Base-by-base conservation (phyloP, 371 early-diverging fungal species). In the Apophysomyces variabilis region DNA sequence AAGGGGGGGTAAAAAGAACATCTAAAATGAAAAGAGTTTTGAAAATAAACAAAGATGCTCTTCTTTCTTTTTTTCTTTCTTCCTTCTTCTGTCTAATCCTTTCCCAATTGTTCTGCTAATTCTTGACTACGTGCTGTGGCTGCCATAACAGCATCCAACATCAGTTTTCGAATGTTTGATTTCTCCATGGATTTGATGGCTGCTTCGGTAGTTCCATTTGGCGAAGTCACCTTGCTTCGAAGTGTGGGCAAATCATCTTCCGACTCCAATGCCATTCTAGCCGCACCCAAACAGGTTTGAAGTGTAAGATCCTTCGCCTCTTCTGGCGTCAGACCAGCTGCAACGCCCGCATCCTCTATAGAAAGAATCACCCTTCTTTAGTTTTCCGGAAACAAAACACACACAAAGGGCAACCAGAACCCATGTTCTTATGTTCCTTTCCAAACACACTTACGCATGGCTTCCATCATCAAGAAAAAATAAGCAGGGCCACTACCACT, bases 401-500 rank as follows among this genome's bases (percentile, higher is more conserved):
- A 26, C 32, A 26, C 32, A 26, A 3, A 26, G 3, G 32, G 32
- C 3, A 16, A 39, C 13, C 18, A 12, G 3, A 8, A 2, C 12
- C 11, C 21, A 35, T 7, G 14, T 26, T 65, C 37, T 39, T 44
- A 37, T n/a, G 12, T 13, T 41, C 1, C 37, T 38, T 41, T 5
- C 36, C 0, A 45, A 56, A 50, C 7, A 32, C 12, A 74, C 76
- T 76, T 74, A 82, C 82, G 77, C 87, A 97, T 89, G 9, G 92
- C 90, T 80, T 97, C 96, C 79, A 94, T 88, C 68, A 96, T 78
- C 71, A 94, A 80, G 80, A 96, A 97, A 76, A 93, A 96, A 77
- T 95, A 97, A 13, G 97, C 97, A n/a, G 97, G 97, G 7, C 96
- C 97, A 54, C 85, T 87, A 50, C 95, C 97, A 59, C 92, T 91